Evolutionary conservation across 352 stramenopile genomes (phyloP), one percentile per base, ranked within the genome.

Genomic region (Blastocystis sp.): DNA sequence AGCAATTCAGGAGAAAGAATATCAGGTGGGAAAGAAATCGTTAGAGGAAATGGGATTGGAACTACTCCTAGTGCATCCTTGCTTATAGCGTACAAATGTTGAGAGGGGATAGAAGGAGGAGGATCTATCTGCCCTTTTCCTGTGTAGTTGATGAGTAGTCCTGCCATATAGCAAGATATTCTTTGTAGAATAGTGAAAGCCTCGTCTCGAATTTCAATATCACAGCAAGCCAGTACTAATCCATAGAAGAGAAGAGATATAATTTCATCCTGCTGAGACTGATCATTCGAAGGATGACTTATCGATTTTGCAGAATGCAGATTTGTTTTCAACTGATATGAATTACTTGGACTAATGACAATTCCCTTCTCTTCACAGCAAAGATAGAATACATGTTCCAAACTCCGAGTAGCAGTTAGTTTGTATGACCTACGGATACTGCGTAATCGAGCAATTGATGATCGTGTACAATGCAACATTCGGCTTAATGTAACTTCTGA

Each of bases 191-290:
- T 66, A 8, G 9, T 24, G 20, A 54, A 41, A 1, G 73, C 73
- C 41, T 39, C 47, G n/a, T 66, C 24, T 16, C 24, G 59, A 16
- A 85, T 53, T 43, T 85, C 73, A 6, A 41, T 43, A 53, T 85
- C 73, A 34, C 73, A 85, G 56, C 73, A 85, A 11, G 73, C 54
- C 24, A 85, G 53, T 24, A 85, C 39, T 37, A 85, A 55, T 26
- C 47, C 50, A 45, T 85, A 85, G n/a, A 85, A 37, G 16, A 85
- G 16, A 13, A 85, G 73, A 34, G 47, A 66, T 11, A 85, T 43
- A 13, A 64, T 41, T 11, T 30, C 43, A n/a, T 66, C 30, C 26
- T 85, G 47, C 26, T 20, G 13, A 26, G 3, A 59, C 50, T 59
- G 50, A 13, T n/a, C 50, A n/a, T 1, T 59, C 11, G 50, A 1